Evolutionary conservation across 2,329 filamentous ascomycete genomes (phyloP).

Genomic region (Cladosporium halotolerans): DNA sequence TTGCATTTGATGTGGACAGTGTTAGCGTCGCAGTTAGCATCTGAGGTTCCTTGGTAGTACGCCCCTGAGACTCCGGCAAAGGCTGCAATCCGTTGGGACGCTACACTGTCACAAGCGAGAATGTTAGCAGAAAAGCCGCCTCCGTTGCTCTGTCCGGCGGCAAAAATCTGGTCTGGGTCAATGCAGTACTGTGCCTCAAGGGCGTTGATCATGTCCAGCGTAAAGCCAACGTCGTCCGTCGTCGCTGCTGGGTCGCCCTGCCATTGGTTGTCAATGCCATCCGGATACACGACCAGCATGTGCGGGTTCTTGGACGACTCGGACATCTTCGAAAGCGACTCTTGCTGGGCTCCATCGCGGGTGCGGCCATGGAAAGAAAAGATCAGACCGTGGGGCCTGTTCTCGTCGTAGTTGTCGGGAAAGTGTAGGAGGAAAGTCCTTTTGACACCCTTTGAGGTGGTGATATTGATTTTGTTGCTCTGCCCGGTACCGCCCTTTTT

Average conservation of each 20-base stretch:
- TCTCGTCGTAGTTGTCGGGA: conserved; percentile 34
- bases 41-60: conserved; percentile 30
- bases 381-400: conserved; percentile 36
- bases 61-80: conserved; percentile 43
- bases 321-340: conserved; percentile 40
- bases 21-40: conserved; percentile 11
- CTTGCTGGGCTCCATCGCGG: conserved; percentile 32
- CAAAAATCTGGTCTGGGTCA: conserved; percentile 37
- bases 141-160: conserved; percentile 47
- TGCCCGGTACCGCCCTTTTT: conserved; percentile 18
- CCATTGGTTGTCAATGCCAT: conserved; percentile 35
- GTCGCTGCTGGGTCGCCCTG: conserved; percentile 41
- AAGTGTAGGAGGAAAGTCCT: conserved; percentile 37
- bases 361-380: conserved; percentile 43
- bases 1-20: conserved; percentile 17
- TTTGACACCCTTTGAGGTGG: conserved; percentile 16
- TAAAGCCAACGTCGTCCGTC: conserved; percentile 39
- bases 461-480: conserved; percentile 20
- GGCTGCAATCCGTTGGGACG: conserved; percentile 40
- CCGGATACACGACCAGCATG: conserved; percentile 41
- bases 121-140: conserved; percentile 40
- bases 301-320: conserved; percentile 40
- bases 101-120: conserved; percentile 39
- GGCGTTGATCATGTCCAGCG: conserved; percentile 34
- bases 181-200: conserved; percentile 38